These are phyloP conservation scores for Colletotrichum viniferum DNA, from an alignment of 2,329 filamentous ascomycete species.

Conservation along the genomic window DNA sequence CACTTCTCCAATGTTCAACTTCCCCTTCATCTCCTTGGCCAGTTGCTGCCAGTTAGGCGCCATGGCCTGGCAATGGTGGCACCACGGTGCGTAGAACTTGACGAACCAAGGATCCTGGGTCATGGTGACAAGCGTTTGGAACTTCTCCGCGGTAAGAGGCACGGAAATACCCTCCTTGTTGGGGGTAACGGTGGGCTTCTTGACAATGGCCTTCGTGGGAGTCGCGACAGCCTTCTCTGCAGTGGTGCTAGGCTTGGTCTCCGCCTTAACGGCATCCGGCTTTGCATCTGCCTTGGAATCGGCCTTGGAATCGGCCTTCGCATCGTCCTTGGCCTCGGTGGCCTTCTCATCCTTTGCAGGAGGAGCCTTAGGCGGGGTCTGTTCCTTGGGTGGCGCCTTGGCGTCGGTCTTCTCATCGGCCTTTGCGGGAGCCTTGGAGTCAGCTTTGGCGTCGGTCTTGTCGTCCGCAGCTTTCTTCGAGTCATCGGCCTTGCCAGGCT, in stretches of 20 bases:
- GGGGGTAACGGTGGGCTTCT: slow-evolving; percentile 60
- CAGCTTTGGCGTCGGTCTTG: slow-evolving; percentile 25
- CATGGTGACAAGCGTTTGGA: slow-evolving; percentile 83
- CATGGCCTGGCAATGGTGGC: slow-evolving; percentile 91
- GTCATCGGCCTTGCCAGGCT: slow-evolving; percentile 32
- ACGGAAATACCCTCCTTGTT: slow-evolving; percentile 81
- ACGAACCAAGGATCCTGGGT: slow-evolving; percentile 95
- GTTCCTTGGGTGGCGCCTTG: slow-evolving; percentile 25
- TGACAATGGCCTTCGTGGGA: slow-evolving; percentile 42
- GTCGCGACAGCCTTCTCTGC: slow-evolving; percentile 24
- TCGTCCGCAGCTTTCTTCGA: slow-evolving; percentile 20
- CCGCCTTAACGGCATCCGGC: slow-evolving; percentile 15
- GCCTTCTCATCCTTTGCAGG: slow-evolving; percentile 31
- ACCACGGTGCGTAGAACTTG: slow-evolving; percentile 99
- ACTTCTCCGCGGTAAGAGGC: slow-evolving; percentile 80
- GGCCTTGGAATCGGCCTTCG: slow-evolving; percentile 25
- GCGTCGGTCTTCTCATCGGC: slow-evolving; percentile 35
- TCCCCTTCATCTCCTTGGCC: slow-evolving; percentile 87
- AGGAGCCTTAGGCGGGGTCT: slow-evolving; percentile 7
- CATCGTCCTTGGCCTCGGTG: slow-evolving; percentile 23
- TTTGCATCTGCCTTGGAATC: slow-evolving; percentile 32
- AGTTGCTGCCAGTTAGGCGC: slow-evolving; percentile 89
- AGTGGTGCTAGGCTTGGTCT: slow-evolving; percentile 24
- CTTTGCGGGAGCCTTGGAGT: slow-evolving; percentile 23
- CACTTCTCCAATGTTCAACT: slow-evolving; percentile 91